A percentile compares a stretch with the other conserved stretches of the same genome.
These are phyloP conservation scores for Ustilago bromivora DNA, from an alignment of 1,284 basidiomycete species.

Conservation along the genomic window DNA sequence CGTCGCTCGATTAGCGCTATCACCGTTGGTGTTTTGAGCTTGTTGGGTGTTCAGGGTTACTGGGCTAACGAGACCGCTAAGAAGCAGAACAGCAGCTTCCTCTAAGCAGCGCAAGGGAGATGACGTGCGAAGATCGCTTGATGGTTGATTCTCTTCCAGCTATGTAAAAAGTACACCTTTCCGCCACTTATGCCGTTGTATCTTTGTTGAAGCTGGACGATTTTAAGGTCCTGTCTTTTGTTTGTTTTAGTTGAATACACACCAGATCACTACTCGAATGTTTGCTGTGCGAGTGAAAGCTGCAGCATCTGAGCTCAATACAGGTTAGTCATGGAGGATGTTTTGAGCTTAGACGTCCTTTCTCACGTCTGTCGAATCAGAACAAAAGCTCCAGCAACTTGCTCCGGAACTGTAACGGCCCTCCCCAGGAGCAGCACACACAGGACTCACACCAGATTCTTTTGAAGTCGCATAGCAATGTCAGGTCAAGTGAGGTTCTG, in stretches of 20 bases:
- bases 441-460: too few relatives aligned
- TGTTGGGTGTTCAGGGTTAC: conserved; percentile 64
- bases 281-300: neutral
- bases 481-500: too few relatives aligned
- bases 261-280: conserved; percentile 14
- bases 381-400: too few relatives aligned
- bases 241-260: conserved; percentile 2
- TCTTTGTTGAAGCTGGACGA: neutral
- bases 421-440: too few relatives aligned
- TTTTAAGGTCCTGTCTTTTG: neutral
- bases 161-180: conserved; percentile 7
- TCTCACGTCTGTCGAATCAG: too few relatives aligned
- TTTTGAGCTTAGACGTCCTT: too few relatives aligned
- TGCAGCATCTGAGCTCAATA: too few relatives aligned
- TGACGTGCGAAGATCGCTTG: neutral
- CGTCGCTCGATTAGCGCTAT: conserved; percentile 57
- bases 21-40: conserved; percentile 57
- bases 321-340: too few relatives aligned
- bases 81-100: conserved; percentile 43
- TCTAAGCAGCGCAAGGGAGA: conserved; percentile 10
- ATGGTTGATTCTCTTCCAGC: neutral
- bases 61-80: conserved; percentile 55
- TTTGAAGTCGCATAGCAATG: too few relatives aligned
- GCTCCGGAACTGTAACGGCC: too few relatives aligned
- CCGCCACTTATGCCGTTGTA: neutral